Percentiles rank a stretch among this genome's conserved stretches.
phyloP scores from a whole-genome alignment of 805 yeast species.

The Candida odintsovae region DNA sequence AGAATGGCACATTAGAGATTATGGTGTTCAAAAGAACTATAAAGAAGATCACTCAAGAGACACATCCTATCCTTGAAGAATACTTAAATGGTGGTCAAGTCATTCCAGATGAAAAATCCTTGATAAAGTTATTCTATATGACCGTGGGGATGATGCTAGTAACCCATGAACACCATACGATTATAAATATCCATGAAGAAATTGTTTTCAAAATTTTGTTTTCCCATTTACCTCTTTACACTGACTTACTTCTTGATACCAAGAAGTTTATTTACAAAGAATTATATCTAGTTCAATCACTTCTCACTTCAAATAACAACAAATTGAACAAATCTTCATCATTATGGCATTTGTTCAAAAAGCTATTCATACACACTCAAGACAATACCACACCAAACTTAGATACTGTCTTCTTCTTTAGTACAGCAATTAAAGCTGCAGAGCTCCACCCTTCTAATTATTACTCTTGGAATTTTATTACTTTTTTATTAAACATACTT shows the following conservation, averaged over 20 bases:
- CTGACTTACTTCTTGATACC: slow-evolving; percentile 1
- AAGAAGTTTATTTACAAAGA: slow-evolving; percentile 15
- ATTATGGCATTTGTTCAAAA: slow-evolving; percentile 29
- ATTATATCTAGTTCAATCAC: slow-evolving; percentile 14
- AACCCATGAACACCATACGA: slow-evolving; percentile 32
- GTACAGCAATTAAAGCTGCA: slow-evolving; percentile 24
- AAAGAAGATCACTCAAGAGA: slow-evolving; percentile 25
- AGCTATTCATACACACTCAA: slow-evolving; percentile 16
- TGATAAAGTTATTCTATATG: slow-evolving; percentile 16
- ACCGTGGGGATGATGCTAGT: slow-evolving; percentile 30
- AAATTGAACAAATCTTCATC: slow-evolving; percentile 34
- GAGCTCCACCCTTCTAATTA: slow-evolving; percentile 30
- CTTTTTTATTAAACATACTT: slow-evolving; percentile 26
- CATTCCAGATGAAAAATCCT: slow-evolving; percentile 1
- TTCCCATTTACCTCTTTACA: not conserved
- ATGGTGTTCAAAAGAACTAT: slow-evolving; percentile 28
- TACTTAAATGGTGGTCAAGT: slow-evolving; percentile 5
- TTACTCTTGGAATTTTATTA: slow-evolving; percentile 34
- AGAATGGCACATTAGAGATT: slow-evolving; percentile 23
- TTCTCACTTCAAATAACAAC: slow-evolving; percentile 28
- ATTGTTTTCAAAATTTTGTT: slow-evolving; percentile 15
- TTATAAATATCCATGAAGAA: slow-evolving; percentile 26
- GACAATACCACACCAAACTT: not conserved
- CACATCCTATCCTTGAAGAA: slow-evolving; percentile 21
- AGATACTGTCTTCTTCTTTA: slow-evolving; percentile 8